Base-by-base conservation (phyloP, 2,329 filamentous ascomycete species). In the Penicillium sp. region DNA sequence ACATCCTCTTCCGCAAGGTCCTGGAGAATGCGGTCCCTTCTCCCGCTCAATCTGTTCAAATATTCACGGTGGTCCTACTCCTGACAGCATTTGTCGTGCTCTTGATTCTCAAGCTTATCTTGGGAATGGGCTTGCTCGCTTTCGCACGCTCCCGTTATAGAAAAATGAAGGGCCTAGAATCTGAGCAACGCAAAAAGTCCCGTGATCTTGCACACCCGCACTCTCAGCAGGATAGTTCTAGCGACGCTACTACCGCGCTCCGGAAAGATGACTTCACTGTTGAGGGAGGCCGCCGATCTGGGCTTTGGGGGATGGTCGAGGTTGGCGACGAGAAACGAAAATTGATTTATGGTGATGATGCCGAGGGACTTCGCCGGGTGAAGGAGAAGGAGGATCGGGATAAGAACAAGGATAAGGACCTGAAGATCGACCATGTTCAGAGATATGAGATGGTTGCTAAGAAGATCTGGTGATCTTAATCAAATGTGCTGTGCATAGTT, bases 381-480 rank as follows among this genome's bases (percentile, higher is more conserved):
- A 85, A 86, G 60, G 86, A 87, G 57, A 83, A 84, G 67, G 79
- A 83, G 64, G 82, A 81, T 6, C 84, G 83, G 58, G 84, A 85
- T 60, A 86, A 82, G 62, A 81, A 81, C 23, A 78, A 71, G 84
- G 75, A 71, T 85, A 66, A 54, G 64, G 68, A 58, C 71, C 73
- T 53, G 82, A 85, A 84, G 70, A 85, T 85, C 74, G 89, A 81
- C 67, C 85, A 77, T 70, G 90, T 86, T 59, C 85, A 81, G 64
- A 82, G 94, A 66, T 99, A 97, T 77, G 91, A 92, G 70, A 97
- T 97, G 94, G 88, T 92, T 65, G 90, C 91, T 0, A 97, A 97
- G 81, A 83, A 94, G 70, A 99, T 99, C 66, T 99, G 94, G 94
- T 97, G 65, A 73, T 48, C 9, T n/a, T 18, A 11, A 18, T 22